Percentiles rank a stretch among this genome's conserved stretches.
These are phyloP conservation scores for Candida sonorensis DNA, from an alignment of 805 yeast species.

Conservation along the genomic window DNA sequence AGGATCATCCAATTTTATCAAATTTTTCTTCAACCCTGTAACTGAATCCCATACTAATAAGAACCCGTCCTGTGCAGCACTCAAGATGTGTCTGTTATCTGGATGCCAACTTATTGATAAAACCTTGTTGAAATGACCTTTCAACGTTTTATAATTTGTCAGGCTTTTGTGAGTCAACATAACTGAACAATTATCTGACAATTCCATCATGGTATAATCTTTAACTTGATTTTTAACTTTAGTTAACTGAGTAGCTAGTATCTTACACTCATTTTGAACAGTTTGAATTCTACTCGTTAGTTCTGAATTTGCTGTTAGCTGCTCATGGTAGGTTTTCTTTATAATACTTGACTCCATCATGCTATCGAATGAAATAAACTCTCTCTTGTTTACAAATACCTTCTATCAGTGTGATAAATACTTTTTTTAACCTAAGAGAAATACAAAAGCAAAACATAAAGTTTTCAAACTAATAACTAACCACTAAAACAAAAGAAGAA, in stretches of 20 bases:
- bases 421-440: no score
- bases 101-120: constrained; percentile 62
- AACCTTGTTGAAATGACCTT: constrained; percentile 71
- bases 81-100: constrained; percentile 53
- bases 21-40: constrained; percentile 63
- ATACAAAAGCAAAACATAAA: no score
- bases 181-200: constrained; percentile 19
- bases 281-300: constrained; percentile 16
- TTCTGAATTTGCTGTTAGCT: constrained; percentile 17
- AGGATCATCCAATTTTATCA: constrained; percentile 64
- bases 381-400: no score
- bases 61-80: constrained; percentile 84
- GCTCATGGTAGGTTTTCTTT: constrained; percentile 14
- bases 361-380: no score
- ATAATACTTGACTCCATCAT: no score
- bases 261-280: constrained; percentile 22
- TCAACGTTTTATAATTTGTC: constrained; percentile 28
- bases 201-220: constrained; percentile 21
- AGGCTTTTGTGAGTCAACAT: constrained; percentile 6
- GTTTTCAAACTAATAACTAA: no score
- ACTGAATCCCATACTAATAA: constrained; percentile 77
- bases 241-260: constrained; percentile 18
- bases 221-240: constrained; percentile 21
- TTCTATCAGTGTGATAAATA: no score
- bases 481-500: no score